Base-by-base conservation (phyloP, 352 stramenopile genomes). In the Phytopythium boreale region DNA sequence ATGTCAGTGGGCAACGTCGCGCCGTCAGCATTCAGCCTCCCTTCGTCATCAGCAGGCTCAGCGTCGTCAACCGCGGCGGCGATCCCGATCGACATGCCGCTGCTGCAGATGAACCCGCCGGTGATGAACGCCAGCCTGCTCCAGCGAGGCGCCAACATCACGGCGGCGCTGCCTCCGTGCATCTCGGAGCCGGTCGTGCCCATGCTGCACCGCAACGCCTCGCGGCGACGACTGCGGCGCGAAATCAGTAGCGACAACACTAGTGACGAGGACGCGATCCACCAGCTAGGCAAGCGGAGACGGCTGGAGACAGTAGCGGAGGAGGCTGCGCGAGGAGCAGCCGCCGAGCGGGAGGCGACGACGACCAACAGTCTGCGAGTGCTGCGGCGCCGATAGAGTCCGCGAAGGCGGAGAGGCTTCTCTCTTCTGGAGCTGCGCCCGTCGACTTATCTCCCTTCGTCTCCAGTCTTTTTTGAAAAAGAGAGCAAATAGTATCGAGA, bases 61-160 rank as follows among this genome's bases (percentile, higher is more conserved):
- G n/a, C n/a, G 52, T 34, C 53, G 20, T 36, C 53, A 22, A 19
- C 46, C 0, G 31, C 19, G 11, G 34, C 29, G 0, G 24, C 58
- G 12, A 44, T 65, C 61, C 69, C n/a, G 43, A 53, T 59, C 15
- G 66, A 82, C 49, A 51, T 88, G n/a, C 79, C 82, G 2, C 66
- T 88, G 60, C 65, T 88, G 12, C 75, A 88, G 63, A 75, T 68
- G 10, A 77, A 77, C 50, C 65, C 75, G 31, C 81, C 87, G 1
- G 83, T 93, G 22, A 89, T 95, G 82, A 93, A 93, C 59, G 87
- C 87, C 10, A 88, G 77, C 22, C 76, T 93, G 31, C 56, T 95
- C 65, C 84, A 92, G 60, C 84, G 76, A n/a, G 71, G 70, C 34
- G 63, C 72, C 1, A 64, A 61, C 17, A 34, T 88, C 44, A 69